Base-by-base conservation (phyloP, 768 basidiomycete genomes). In the Boletus rubroflammeus region DNA sequence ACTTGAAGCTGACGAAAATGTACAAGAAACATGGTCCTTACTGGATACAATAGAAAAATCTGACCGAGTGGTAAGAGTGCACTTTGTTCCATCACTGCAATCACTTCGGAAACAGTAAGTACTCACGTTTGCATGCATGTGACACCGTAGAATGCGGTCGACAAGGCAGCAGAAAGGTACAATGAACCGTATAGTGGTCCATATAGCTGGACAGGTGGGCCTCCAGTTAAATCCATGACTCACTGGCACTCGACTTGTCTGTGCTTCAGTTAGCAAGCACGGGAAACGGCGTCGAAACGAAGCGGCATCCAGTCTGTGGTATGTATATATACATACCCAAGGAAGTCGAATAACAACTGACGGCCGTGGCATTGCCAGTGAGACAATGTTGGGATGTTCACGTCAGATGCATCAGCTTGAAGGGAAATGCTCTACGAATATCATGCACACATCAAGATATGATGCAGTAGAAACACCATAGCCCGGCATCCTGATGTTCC, bases 61-160 rank as follows among this genome's bases (percentile, higher is more conserved):
- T 60, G n/a, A 8, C 7, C 10, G 10, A 5, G 10, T 32, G 43
- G 11, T 8, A 15, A 35, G 14, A 38, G 14, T 43, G 14, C 32
- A 29, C 17, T 17, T n/a, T 7, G 5, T 15, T 47, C 17, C 21
- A 9, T 15, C 7, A 10, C 26, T 31, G 8, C 5, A 11, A 44
- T 26, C 11, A 1, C 8, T 10, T 21, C 8, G 1, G 35, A 15
- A 42, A 42, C 15, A 17, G 8, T 4, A 25, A n/a, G n/a, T n/a
- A n/a, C 55, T 39, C 50, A 58, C 57, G 54, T 47, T 49, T 58
- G 57, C 49, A 58, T 51, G 28, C 57, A 57, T 21, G 49, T 15
- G 13, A 44, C 9, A 4, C 50, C 55, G 1, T 58, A 58, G 44
- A 57, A 23, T 14, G 25, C 38, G 0, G 50, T 48, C 1, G 54